phyloP scores from a whole-genome alignment of 169 alveolate species.

The Prorocentrum cordatum region DNA sequence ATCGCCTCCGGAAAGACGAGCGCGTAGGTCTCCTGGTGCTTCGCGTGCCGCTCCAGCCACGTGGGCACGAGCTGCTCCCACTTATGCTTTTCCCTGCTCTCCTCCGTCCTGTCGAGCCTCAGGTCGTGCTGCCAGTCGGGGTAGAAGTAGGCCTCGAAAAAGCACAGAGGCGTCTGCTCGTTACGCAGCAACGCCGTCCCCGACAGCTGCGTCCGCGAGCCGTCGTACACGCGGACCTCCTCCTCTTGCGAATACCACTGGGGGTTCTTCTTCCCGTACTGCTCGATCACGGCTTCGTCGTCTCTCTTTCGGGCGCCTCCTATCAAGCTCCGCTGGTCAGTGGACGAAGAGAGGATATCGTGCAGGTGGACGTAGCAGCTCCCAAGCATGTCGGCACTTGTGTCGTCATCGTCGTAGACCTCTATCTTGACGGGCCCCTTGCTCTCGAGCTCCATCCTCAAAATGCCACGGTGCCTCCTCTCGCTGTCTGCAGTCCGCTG shows the following conservation, averaged over 20 bases:
- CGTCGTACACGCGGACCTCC: constrained; percentile 42
- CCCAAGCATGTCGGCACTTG: constrained; percentile 42
- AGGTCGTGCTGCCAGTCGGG: constrained; percentile 54
- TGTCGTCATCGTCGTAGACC: constrained; percentile 67
- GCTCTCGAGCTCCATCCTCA: constrained; percentile 30
- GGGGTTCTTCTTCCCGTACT: neutral
- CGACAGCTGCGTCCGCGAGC: constrained; percentile 25
- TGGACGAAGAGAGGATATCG: too few relatives aligned
- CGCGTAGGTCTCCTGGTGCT: constrained; percentile 26
- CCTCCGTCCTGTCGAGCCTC: constrained; percentile 18
- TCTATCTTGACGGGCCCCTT: constrained; percentile 39
- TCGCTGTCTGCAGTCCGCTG: neutral
- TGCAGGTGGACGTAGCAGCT: constrained; percentile 12
- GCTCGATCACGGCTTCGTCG: constrained; percentile 37
- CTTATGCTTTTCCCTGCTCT: neutral
- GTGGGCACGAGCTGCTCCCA: constrained; percentile 30
- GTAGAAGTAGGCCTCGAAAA: constrained; percentile 55
- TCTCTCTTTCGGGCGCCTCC: too few relatives aligned
- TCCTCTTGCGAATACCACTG: constrained; percentile 30
- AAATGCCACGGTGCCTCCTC: constrained; percentile 6
- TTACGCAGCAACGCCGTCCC: neutral
- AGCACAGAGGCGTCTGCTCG: constrained; percentile 23
- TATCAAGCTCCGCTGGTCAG: too few relatives aligned
- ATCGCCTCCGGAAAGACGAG: constrained; percentile 38
- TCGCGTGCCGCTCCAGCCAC: neutral